Percentiles rank a stretch among this genome's conserved stretches.
These are phyloP conservation scores for Bidens hawaiensis DNA, from an alignment of 140 eudicot genomes.

Conservation along the genomic window DNA sequence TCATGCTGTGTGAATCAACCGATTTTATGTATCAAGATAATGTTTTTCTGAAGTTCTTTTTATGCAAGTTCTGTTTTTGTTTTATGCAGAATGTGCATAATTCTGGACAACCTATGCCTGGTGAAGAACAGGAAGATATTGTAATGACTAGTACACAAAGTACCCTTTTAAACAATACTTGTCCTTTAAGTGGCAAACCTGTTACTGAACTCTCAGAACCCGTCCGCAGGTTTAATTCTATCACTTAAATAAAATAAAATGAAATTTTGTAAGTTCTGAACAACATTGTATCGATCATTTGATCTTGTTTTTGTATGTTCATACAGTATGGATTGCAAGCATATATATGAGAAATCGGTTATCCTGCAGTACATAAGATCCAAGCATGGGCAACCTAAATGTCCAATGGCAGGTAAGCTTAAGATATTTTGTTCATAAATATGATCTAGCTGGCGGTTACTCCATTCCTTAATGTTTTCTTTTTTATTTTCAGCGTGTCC, in stretches of 20 bases:
- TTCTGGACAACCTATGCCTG: constrained; percentile 89
- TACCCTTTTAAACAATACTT: constrained; percentile 48
- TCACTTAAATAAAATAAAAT: not conserved
- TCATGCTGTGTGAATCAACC: constrained; percentile 1
- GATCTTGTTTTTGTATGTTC: constrained; percentile 4
- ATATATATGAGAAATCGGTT: constrained; percentile 64
- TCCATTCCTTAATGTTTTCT: constrained; percentile 6
- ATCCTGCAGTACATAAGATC: constrained; percentile 55
- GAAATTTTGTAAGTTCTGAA: not conserved
- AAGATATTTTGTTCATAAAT: not conserved
- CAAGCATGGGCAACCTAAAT: constrained; percentile 35
- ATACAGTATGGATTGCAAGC: constrained; percentile 90
- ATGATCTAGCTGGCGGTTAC: not conserved
- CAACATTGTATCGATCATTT: not conserved
- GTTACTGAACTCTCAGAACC: constrained; percentile 7
- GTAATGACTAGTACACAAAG: constrained; percentile 82
- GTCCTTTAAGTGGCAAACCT: constrained; percentile 40
- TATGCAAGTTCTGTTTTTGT: constrained; percentile 14
- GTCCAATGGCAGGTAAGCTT: constrained; percentile 71
- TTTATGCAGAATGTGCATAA: constrained; percentile 76
- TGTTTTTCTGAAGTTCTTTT: not conserved
- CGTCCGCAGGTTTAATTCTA: too few species aligned
- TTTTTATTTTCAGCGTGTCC: constrained; percentile 55
- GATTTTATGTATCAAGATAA: constrained; percentile 16
- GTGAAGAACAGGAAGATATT: constrained; percentile 94